phyloP scores from a whole-genome alignment of 2,329 filamentous ascomycete genomes.

The Neonectria sp. region DNA sequence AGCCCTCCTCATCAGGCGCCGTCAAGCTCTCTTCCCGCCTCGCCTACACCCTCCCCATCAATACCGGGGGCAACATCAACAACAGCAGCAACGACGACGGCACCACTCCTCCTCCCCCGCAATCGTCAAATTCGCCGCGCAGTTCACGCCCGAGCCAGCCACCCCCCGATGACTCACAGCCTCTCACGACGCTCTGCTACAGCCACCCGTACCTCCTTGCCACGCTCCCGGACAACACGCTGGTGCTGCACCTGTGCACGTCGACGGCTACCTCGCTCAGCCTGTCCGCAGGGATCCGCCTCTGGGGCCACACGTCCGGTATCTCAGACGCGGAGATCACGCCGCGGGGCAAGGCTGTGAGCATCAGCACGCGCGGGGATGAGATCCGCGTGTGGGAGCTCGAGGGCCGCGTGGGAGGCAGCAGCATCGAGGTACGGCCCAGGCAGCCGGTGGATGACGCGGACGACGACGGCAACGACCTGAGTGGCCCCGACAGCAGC shows the following conservation, averaged over 20 bases:
- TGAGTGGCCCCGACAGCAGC: conserved; percentile 14
- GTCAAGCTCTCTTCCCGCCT: conserved; percentile 55
- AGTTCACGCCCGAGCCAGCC: conserved; percentile 25
- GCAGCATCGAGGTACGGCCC: conserved; percentile 69
- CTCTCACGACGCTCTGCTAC: conserved; percentile 76
- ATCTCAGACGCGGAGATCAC: conserved; percentile 90
- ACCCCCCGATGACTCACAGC: conserved; percentile 37
- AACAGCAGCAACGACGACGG: conserved; percentile 16
- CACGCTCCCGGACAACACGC: conserved; percentile 88
- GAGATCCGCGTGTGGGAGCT: conserved; percentile 92
- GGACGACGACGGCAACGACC: conserved; percentile 15
- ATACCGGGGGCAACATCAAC: conserved; percentile 38
- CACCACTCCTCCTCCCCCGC: conserved; percentile 6
- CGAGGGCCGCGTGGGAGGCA: conserved; percentile 75
- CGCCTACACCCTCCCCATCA: conserved; percentile 54
- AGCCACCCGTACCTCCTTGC: conserved; percentile 88
- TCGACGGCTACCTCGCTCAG: conserved; percentile 77
- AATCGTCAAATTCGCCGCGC: background rate
- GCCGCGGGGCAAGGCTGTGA: conserved; percentile 88
- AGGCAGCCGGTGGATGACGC: conserved; percentile 45
- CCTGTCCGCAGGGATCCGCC: conserved; percentile 80
- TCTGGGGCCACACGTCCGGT: conserved; percentile 94
- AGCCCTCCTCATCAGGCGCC: conserved; percentile 46
- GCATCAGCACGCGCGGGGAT: conserved; percentile 85
- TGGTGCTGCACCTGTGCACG: conserved; percentile 85